A percentile compares a stretch with the other conserved stretches of the same genome.
Evolutionary conservation across 208 protist species (phyloP).

Genomic region (Wallacemonas sp.): DNA sequence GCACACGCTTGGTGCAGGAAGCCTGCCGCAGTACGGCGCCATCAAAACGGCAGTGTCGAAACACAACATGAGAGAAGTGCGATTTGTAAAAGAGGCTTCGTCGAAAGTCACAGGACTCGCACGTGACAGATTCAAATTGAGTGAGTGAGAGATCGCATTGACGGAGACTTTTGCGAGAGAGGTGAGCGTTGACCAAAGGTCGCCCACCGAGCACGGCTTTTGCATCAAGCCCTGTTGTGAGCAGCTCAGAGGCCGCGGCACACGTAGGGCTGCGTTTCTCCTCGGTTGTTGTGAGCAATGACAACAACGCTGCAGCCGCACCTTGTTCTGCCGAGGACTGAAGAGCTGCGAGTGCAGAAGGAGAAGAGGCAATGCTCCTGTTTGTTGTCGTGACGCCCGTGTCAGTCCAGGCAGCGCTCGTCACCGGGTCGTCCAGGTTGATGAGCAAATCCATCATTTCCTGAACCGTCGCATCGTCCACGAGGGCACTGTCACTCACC

Average conservation of each 20-base stretch:
- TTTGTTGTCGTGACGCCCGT: too few species aligned
- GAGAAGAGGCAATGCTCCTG: too few species aligned
- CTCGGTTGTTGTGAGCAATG: background rate
- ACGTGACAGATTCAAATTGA: conserved; percentile 35
- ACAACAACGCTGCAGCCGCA: background rate
- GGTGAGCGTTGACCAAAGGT: conserved; percentile 21
- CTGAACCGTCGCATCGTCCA: background rate
- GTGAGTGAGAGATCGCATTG: conserved; percentile 61
- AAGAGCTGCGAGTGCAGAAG: background rate
- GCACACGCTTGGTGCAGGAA: conserved; percentile 20
- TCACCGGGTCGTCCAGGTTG: background rate
- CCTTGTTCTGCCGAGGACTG: background rate
- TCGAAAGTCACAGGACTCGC: conserved; percentile 55
- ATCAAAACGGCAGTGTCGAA: conserved; percentile 66
- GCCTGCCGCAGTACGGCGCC: conserved; percentile 31
- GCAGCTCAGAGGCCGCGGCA: conserved; percentile 26
- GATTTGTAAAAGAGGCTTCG: conserved; percentile 55
- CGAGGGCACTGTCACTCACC: background rate
- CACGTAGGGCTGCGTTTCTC: background rate
- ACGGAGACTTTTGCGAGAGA: conserved; percentile 39
- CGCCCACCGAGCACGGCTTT: conserved; percentile 58
- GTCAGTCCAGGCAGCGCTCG: too few species aligned
- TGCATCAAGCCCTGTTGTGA: conserved; percentile 61
- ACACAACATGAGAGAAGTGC: conserved; percentile 31
- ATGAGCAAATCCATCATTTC: conserved; percentile 7